phyloP scores from a whole-genome alignment of 192 early-diverging fungal species.

The Backusella westeae region DNA sequence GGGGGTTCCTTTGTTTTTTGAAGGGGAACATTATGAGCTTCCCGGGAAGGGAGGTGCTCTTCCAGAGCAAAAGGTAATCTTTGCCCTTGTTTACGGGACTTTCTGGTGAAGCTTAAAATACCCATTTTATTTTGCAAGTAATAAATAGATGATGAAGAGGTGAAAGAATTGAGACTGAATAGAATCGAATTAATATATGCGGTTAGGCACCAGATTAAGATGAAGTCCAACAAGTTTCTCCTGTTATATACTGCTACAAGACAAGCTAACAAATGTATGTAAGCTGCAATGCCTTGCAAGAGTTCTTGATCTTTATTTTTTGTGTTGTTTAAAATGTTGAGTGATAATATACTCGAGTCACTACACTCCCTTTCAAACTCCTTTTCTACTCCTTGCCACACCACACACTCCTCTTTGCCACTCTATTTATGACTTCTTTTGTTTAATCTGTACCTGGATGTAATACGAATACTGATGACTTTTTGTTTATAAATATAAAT shows the following conservation, averaged over 20 bases:
- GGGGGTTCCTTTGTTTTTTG: not conserved
- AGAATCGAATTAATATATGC: conserved; percentile 9
- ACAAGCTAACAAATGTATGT: conserved; percentile 1
- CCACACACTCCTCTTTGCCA: not conserved
- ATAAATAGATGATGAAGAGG: not conserved
- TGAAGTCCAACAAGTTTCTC: not conserved
- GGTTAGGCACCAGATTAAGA: conserved; percentile 6
- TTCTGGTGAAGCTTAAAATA: conserved; percentile 6
- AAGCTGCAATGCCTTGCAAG: conserved; percentile 1
- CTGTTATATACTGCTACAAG: not conserved
- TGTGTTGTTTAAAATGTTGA: conserved; percentile 6
- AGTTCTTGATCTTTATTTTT: not conserved
- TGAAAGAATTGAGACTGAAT: not conserved
- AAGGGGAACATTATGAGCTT: not conserved
- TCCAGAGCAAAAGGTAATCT: not conserved
- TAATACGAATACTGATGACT: not conserved
- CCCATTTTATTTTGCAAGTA: conserved; percentile 8
- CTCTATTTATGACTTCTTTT: conserved; percentile 2
- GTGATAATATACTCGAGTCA: not conserved
- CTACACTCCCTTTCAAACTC: conserved; percentile 3
- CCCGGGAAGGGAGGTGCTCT: conserved; percentile 1
- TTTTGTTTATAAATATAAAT: not conserved
- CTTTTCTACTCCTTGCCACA: not conserved
- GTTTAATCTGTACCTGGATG: not conserved
- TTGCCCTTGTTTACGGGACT: conserved; percentile 5